Base-by-base conservation (phyloP, 1,284 basidiomycete genomes). In the Cryptococcus depauperatus region DNA sequence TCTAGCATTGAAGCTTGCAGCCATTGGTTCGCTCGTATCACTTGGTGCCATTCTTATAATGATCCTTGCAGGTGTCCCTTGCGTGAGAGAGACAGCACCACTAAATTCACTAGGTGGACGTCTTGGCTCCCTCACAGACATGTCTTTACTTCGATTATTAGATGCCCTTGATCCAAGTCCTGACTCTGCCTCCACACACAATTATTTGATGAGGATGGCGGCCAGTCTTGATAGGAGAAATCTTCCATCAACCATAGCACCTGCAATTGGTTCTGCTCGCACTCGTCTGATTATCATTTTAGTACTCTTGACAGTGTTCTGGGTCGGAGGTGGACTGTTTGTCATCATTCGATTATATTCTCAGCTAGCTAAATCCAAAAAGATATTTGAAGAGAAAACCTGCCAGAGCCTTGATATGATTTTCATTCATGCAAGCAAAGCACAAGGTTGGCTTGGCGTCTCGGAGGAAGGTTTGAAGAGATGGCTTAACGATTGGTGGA, bases 381-480 rank as follows among this genome's bases (percentile, higher is more conserved):
- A 72, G 41, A 73, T 74, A 19, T 87, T 84, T 78, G 61, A 79
- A 3, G 73, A 77, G 14, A 69, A 79, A 0, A 77, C 75, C 44
- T 84, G 84, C 57, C 76, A 77, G 43, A 77, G 78, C 0, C 73
- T 80, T 51, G 83, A 87, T 56, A 76, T 89, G 70, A 84, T 79
- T 4, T 85, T 60, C 22, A 41, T 67, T 9, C 32, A 58, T 79
- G 10, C 80, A 77, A 23, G 79, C 78, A 6, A 81, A 80, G 54
- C 72, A 0, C 23, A 73, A 6, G 79, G 78, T 1, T 85, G 82
- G 83, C 81, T 82, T 61, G 80, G 79, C 52, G 73, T 76, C 30
- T 59, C 84, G 41, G 85, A 85, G 29, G 55, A 61, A 21, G 46
- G 47, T 4, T 37, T 64, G 21, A 48, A 46, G 34, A 44, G 43